Conservation (phyloP, 2,329 filamentous ascomycete species). For the Colletotrichum viniferum region DNA sequence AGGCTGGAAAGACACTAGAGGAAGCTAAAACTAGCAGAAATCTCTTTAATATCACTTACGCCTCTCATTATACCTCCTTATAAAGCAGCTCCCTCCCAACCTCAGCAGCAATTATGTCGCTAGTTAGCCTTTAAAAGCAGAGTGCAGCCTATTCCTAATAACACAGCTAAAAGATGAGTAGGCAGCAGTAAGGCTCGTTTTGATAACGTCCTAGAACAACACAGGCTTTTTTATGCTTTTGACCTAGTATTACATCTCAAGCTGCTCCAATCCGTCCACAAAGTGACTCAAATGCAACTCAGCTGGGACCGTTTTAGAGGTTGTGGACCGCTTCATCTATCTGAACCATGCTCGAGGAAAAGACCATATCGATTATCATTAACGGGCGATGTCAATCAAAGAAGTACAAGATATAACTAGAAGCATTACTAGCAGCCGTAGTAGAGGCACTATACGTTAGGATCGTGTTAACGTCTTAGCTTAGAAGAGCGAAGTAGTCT, state of each 20-base stretch:
- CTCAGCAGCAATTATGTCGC: constrained; percentile 28
- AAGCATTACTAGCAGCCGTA: constrained; percentile 33
- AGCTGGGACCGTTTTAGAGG: constrained; percentile 34
- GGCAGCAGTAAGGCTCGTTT: not conserved
- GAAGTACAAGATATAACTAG: constrained; percentile 44
- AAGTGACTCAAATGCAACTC: constrained; percentile 10
- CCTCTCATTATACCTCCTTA: constrained; percentile 28
- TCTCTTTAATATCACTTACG: constrained; percentile 20
- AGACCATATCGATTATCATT: constrained; percentile 49
- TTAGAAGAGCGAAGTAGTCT: constrained; percentile 29
- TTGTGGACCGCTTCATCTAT: constrained; percentile 43
- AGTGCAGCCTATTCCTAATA: constrained; percentile 38
- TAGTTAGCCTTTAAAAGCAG: constrained; percentile 42
- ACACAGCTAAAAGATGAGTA: constrained; percentile 9
- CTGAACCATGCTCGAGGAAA: constrained; percentile 44
- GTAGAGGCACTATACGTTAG: constrained; percentile 34
- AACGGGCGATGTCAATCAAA: constrained; percentile 41
- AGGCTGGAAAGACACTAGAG: constrained; percentile 22
- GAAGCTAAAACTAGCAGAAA: constrained; percentile 20
- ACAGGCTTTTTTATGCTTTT: constrained; percentile 26
- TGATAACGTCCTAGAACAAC: not conserved
- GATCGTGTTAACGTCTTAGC: constrained; percentile 25
- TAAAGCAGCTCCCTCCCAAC: not conserved
- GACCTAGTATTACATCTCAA: constrained; percentile 27
- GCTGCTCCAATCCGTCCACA: not conserved